These are phyloP conservation scores for Pistacia vera DNA, from an alignment of 345 rosid species.

Conservation along the genomic window DNA sequence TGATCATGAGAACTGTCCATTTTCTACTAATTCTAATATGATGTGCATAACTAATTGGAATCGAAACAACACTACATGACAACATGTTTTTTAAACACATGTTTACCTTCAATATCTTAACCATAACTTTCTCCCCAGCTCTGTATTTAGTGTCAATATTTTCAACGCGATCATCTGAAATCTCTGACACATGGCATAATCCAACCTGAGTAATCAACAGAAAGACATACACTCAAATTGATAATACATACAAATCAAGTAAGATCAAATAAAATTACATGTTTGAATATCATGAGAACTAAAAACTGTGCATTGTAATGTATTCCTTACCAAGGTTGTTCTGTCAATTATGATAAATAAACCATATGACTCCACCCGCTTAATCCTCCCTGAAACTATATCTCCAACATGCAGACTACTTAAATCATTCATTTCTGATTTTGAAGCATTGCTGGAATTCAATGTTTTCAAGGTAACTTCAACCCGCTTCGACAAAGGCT, in stretches of 20 bases:
- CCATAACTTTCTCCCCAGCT: constrained; percentile 80
- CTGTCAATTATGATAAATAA: constrained; percentile 66
- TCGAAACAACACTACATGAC: background rate
- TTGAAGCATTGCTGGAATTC: constrained; percentile 37
- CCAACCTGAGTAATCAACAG: constrained; percentile 68
- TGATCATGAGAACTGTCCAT: background rate
- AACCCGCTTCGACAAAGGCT: constrained; percentile 77
- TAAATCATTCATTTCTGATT: constrained; percentile 54
- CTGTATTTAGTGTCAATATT: constrained; percentile 55
- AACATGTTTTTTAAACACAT: background rate
- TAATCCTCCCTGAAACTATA: constrained; percentile 63
- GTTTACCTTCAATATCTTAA: constrained; percentile 81
- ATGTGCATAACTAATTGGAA: background rate
- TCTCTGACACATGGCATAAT: constrained; percentile 82
- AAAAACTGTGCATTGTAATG: background rate
- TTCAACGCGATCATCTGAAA: constrained; percentile 64
- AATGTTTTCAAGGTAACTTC: constrained; percentile 81
- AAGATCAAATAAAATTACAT: background rate
- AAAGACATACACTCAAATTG: background rate
- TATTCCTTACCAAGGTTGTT: constrained; percentile 66
- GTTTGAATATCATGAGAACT: background rate
- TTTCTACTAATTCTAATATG: background rate
- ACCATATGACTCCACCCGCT: constrained; percentile 83
- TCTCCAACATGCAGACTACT: constrained; percentile 65
- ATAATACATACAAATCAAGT: background rate